Evolutionary conservation across 495 filamentous ascomycete genomes (phyloP).

Genomic region (Daldinia decipiens): DNA sequence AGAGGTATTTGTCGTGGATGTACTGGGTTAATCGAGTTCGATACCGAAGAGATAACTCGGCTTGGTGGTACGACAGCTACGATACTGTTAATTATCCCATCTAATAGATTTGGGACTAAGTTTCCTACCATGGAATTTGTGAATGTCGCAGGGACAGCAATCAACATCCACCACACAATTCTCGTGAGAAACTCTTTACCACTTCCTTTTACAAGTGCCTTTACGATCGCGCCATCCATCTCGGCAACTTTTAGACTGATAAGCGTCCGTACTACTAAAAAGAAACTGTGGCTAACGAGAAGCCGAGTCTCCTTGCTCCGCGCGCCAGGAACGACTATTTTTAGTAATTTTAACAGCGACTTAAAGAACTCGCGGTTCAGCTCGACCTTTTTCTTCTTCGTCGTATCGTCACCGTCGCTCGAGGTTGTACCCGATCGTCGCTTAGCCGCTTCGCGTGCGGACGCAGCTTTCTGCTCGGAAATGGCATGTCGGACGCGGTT

Average conservation of each 20-base stretch:
- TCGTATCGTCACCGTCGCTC: constrained; percentile 52
- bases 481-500: constrained; percentile 93
- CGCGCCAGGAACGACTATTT: constrained; percentile 90
- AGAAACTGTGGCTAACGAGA: constrained; percentile 83
- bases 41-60: constrained; percentile 90
- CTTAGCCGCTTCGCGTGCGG: constrained; percentile 72
- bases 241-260: constrained; percentile 96
- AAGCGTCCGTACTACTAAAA: constrained; percentile 83
- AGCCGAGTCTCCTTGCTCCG: constrained; percentile 87
- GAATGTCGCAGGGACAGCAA: constrained; percentile 96
- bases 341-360: constrained; percentile 79
- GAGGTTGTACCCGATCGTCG: constrained; percentile 67
- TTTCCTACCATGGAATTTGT: constrained; percentile 94
- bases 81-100: constrained; percentile 8
- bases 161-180: constrained; percentile 98
- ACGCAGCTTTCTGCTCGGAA: constrained; percentile 90
- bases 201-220: constrained; percentile 87
- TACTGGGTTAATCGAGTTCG: constrained; percentile 89
- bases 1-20: constrained; percentile 93
- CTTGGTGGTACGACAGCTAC: constrained; percentile 96
- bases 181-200: constrained; percentile 90
- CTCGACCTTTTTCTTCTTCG: constrained; percentile 83
- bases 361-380: constrained; percentile 96
- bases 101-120: not conserved
- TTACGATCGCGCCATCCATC: constrained; percentile 91